These are phyloP conservation scores for Plenodomus biglobosus DNA, from an alignment of 2,329 filamentous ascomycete genomes.

Conservation along the genomic window DNA sequence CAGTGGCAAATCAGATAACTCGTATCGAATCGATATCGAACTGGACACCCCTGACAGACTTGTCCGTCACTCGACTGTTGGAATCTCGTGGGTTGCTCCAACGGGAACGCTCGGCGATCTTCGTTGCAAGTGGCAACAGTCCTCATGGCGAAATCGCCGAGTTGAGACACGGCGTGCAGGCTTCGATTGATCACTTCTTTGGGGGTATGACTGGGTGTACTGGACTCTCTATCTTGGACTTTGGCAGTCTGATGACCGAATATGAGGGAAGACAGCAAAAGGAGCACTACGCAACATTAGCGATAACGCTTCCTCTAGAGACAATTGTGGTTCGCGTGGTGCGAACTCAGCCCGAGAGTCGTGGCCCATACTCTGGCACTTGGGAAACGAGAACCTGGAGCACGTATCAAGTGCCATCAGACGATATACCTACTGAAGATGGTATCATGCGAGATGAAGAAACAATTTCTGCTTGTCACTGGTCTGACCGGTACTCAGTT, in stretches of 20 bases:
- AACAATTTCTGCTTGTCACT: conserved; percentile 33
- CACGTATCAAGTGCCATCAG: conserved; percentile 22
- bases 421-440: conserved; percentile 24
- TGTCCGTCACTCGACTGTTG: conserved; percentile 37
- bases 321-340: conserved; percentile 34
- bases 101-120: conserved; percentile 30
- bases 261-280: conserved; percentile 29
- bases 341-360: conserved; percentile 22
- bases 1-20: conserved; percentile 44
- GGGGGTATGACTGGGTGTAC: conserved; percentile 38
- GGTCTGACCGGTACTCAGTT: conserved; percentile 24
- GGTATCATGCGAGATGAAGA: conserved; percentile 33
- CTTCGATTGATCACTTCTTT: conserved; percentile 33
- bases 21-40: conserved; percentile 65
- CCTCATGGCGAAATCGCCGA: conserved; percentile 50
- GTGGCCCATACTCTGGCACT: conserved; percentile 20
- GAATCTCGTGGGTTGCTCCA: conserved; percentile 23
- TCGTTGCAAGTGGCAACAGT: conserved; percentile 48
- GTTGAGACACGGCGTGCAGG: conserved; percentile 47
- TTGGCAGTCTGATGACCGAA: conserved; percentile 28
- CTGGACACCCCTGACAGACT: conserved; percentile 58
- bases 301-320: conserved; percentile 41
- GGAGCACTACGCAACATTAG: conserved; percentile 39
- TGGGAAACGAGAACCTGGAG: conserved; percentile 33
- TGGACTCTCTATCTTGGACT: conserved; percentile 44